Conservation (phyloP, 306 rosid genomes). For the Ormosia semicastrata region DNA sequence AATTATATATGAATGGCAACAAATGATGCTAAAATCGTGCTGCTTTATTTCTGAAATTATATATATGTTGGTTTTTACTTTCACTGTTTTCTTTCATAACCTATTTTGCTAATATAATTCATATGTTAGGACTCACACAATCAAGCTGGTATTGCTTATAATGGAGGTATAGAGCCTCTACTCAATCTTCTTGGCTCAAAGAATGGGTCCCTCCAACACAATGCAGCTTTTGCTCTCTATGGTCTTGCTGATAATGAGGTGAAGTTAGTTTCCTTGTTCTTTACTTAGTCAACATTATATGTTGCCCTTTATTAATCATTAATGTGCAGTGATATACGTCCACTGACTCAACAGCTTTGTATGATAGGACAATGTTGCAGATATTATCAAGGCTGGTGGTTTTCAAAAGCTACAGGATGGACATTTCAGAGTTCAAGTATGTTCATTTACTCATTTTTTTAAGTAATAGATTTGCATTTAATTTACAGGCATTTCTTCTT, state of each 20-base stretch:
- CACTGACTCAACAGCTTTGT: conserved; percentile 33
- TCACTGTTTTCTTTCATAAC: background rate
- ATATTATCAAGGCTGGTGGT: conserved; percentile 79
- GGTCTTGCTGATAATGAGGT: conserved; percentile 91
- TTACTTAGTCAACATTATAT: background rate
- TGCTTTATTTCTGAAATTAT: background rate
- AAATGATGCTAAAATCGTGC: background rate
- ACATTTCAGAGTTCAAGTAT: conserved; percentile 76
- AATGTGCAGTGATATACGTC: conserved; percentile 4
- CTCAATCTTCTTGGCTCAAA: conserved; percentile 56
- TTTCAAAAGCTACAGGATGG: conserved; percentile 77
- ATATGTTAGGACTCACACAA: conserved; percentile 72
- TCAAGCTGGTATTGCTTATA: conserved; percentile 90
- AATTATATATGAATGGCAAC: background rate
- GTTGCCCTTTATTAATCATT: conserved; percentile 21
- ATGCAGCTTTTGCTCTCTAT: conserved; percentile 62
- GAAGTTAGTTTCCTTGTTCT: conserved; percentile 34
- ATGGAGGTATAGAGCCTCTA: conserved; percentile 78
- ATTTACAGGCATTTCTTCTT: background rate
- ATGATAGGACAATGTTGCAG: conserved; percentile 76
- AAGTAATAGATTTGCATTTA: background rate
- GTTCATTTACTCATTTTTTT: background rate
- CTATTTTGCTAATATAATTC: background rate
- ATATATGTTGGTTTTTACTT: background rate
- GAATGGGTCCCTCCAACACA: conserved; percentile 51